phyloP scores from a whole-genome alignment of 164 flowering plant genomes.

The Echeveria elegans region DNA sequence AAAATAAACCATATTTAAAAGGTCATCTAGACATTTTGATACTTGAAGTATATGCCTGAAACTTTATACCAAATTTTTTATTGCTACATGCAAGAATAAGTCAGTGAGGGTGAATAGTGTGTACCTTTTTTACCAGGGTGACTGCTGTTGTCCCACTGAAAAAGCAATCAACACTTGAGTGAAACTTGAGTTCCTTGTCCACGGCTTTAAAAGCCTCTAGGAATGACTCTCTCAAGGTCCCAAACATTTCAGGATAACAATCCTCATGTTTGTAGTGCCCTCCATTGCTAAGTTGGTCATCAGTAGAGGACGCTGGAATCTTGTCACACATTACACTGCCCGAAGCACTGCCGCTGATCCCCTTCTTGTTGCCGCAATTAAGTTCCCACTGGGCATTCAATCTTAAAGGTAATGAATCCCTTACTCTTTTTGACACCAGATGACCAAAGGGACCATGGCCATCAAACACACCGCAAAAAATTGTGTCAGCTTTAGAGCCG shows the following conservation, averaged over 20 bases:
- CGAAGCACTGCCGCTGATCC: conserved; percentile 9
- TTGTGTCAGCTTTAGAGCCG: conserved; percentile 13
- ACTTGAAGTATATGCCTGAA: not conserved
- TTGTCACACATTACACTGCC: conserved; percentile 56
- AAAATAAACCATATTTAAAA: not conserved
- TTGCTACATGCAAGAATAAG: not conserved
- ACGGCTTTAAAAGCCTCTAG: conserved; percentile 15
- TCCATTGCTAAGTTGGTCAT: conserved; percentile 48
- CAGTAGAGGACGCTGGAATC: conserved; percentile 33
- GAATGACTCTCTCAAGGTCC: conserved; percentile 16
- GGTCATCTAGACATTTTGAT: not conserved
- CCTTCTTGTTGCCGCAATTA: conserved; percentile 6
- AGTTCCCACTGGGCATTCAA: conserved; percentile 15
- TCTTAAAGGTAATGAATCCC: conserved; percentile 16
- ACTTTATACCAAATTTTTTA: no score
- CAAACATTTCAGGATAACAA: not conserved
- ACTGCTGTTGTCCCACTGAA: conserved; percentile 19
- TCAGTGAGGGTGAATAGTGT: not conserved
- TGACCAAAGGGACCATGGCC: conserved; percentile 22
- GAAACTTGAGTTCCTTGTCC: conserved; percentile 17
- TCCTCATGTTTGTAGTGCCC: conserved; percentile 17
- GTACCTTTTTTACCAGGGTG: conserved; percentile 16
- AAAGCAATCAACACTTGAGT: conserved; percentile 13
- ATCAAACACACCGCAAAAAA: conserved; percentile 20
- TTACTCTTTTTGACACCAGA: conserved; percentile 18